Percentiles rank a stretch among this genome's conserved stretches.
Evolutionary conservation across 1,284 basidiomycete species (phyloP).

Genomic region (Rhizoctonia solani): DNA sequence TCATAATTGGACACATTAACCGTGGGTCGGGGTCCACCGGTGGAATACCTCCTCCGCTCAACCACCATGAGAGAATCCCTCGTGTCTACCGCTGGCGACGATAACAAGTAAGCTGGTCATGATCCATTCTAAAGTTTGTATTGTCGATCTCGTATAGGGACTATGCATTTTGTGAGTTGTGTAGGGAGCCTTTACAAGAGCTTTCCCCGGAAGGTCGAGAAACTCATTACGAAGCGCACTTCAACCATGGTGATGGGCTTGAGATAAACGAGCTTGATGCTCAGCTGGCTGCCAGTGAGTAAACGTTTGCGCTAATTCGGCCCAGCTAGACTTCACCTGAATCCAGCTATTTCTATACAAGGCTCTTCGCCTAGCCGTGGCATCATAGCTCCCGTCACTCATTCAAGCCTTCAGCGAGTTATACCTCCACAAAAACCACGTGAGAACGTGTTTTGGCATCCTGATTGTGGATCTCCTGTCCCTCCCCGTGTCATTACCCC

Average conservation of each 20-base stretch:
- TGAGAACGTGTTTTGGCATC: slow-evolving; percentile 68
- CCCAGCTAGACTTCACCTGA: not conserved
- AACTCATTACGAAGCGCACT: slow-evolving; percentile 41
- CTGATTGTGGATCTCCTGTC: slow-evolving; percentile 52
- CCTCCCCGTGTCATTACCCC: slow-evolving; percentile 69
- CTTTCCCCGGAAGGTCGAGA: slow-evolving; percentile 38
- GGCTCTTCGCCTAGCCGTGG: slow-evolving; percentile 2
- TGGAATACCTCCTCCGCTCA: not conserved
- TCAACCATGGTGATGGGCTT: slow-evolving; percentile 35
- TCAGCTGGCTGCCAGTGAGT: slow-evolving; percentile 8
- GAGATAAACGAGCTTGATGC: slow-evolving; percentile 37
- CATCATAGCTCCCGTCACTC: not conserved
- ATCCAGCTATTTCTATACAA: slow-evolving; percentile 2
- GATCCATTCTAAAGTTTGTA: not conserved
- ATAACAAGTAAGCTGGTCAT: slow-evolving; percentile 1
- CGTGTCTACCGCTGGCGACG: slow-evolving; percentile 4
- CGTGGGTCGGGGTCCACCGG: not conserved
- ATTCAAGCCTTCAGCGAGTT: not conserved
- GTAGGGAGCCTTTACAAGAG: slow-evolving; percentile 34
- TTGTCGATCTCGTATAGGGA: not conserved
- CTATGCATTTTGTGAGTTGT: slow-evolving; percentile 20
- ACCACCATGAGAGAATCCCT: slow-evolving; percentile 26
- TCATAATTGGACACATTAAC: not conserved
- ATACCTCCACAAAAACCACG: slow-evolving; percentile 32
- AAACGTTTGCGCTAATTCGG: not conserved